A percentile compares a stretch with the other conserved stretches of the same genome.
Conservation (phyloP, 495 filamentous ascomycete genomes). For the Haplographium delicatum region DNA sequence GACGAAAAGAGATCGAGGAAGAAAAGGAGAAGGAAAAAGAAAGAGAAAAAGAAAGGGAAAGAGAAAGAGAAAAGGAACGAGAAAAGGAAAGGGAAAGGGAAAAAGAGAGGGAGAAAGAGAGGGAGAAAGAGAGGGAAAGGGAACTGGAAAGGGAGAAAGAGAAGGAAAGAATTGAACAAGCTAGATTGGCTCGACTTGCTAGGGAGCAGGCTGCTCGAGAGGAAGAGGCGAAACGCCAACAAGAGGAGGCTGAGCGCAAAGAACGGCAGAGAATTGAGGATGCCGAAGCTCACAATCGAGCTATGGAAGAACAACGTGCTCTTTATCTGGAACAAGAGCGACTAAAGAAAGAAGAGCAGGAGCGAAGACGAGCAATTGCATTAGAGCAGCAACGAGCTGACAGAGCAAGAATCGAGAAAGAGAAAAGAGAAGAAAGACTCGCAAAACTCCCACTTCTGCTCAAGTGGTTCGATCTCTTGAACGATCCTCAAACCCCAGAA, state of each 20-base stretch:
- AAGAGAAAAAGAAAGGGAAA: constrained; percentile 23
- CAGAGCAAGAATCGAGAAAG: constrained; percentile 30
- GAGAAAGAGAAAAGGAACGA: constrained; percentile 43
- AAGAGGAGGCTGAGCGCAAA: constrained; percentile 35
- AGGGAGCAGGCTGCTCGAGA: constrained; percentile 43
- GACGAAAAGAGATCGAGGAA: constrained; percentile 40
- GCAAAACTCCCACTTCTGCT: constrained; percentile 46
- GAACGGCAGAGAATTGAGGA: constrained; percentile 33
- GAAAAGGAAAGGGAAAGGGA: constrained; percentile 27
- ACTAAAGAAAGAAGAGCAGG: constrained; percentile 43
- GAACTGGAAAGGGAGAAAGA: constrained; percentile 21
- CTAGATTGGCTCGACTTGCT: constrained; percentile 30
- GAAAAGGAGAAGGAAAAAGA: constrained; percentile 36
- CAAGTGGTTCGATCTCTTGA: constrained; percentile 45
- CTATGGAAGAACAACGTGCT: constrained; percentile 33
- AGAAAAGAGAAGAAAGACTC: constrained; percentile 41
- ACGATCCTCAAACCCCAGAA: constrained; percentile 41
- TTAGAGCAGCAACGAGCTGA: constrained; percentile 38
- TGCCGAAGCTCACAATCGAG: constrained; percentile 33
- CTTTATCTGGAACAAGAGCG: constrained; percentile 36
- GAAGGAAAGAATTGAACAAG: constrained; percentile 27
- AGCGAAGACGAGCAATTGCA: constrained; percentile 44
- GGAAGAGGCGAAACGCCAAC: constrained; percentile 34
- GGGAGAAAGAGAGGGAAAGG: constrained; percentile 43
- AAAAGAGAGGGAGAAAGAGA: constrained; percentile 30